Conservation (phyloP, 768 basidiomycete species). For the Podaxis sp. region DNA sequence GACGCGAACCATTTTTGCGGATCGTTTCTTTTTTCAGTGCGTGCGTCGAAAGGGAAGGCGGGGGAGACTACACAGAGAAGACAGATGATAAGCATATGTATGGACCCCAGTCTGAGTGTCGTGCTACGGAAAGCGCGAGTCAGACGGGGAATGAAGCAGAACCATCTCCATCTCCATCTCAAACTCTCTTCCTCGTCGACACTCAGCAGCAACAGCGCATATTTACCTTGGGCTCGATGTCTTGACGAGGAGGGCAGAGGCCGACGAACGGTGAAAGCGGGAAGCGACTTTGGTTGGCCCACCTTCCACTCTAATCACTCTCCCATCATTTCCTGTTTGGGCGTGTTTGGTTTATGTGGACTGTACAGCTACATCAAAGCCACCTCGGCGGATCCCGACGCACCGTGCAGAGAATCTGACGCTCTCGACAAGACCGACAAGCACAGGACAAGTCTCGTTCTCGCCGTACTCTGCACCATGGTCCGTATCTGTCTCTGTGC, state of each 20-base stretch:
- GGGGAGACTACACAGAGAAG: slow-evolving; percentile 11
- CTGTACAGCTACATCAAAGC: slow-evolving; percentile 41
- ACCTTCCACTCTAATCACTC: neutral
- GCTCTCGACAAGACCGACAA: slow-evolving; percentile 15
- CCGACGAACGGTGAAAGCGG: slow-evolving; percentile 9
- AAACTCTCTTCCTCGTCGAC: slow-evolving; percentile 3
- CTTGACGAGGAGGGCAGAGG: slow-evolving; percentile 22
- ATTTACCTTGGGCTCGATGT: slow-evolving; percentile 46
- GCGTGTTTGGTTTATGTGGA: slow-evolving; percentile 23
- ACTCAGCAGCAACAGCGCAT: slow-evolving; percentile 17
- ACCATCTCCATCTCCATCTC: neutral
- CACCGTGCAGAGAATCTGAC: neutral
- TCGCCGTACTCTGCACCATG: slow-evolving; percentile 39
- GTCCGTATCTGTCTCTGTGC: slow-evolving; percentile 30
- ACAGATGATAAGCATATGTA: slow-evolving; percentile 28
- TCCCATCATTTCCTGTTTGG: neutral
- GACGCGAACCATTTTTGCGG: slow-evolving; percentile 72
- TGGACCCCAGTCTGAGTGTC: slow-evolving; percentile 79
- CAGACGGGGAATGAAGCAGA: slow-evolving; percentile 46
- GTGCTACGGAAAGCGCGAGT: slow-evolving; percentile 80
- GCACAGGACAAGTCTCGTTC: slow-evolving; percentile 17
- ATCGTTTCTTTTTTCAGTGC: slow-evolving; percentile 1
- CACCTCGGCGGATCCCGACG: slow-evolving; percentile 37
- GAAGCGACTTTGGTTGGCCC: neutral
- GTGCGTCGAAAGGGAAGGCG: slow-evolving; percentile 19